These are phyloP conservation scores for Aspergillus ochraceoroseus DNA, from an alignment of 2,329 filamentous ascomycete genomes.

Conservation along the genomic window DNA sequence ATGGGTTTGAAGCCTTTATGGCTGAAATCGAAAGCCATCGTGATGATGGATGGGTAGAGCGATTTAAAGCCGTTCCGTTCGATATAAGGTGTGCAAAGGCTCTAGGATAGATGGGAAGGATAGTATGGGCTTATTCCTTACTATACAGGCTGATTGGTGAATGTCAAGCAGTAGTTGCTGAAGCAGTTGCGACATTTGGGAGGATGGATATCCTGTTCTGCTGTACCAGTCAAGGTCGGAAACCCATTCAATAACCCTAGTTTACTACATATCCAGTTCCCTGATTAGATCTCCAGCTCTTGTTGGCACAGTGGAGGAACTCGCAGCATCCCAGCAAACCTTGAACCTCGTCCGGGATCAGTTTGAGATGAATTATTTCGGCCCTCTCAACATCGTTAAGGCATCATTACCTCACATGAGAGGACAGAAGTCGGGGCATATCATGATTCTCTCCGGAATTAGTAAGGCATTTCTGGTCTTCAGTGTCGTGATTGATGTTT, in stretches of 20 bases:
- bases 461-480: constrained; percentile 43
- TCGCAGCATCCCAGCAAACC: constrained; percentile 67
- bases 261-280: neutral
- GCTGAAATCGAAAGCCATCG: constrained; percentile 56
- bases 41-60: constrained; percentile 73
- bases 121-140: constrained; percentile 14
- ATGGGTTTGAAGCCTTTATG: constrained; percentile 75
- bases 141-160: constrained; percentile 54
- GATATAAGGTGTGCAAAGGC: constrained; percentile 48
- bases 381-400: constrained; percentile 93
- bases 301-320: constrained; percentile 85
- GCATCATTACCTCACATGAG: constrained; percentile 76
- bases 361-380: constrained; percentile 93
- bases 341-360: constrained; percentile 79
- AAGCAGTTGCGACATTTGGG: constrained; percentile 78
- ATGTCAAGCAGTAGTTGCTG: constrained; percentile 80
- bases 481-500: neutral
- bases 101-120: neutral
- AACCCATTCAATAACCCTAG: neutral
- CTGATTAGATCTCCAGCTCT: constrained; percentile 54
- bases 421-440: constrained; percentile 75
- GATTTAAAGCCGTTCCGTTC: constrained; percentile 60
- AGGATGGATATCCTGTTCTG: constrained; percentile 86
- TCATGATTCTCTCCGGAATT: constrained; percentile 83
- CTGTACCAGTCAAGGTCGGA: constrained; percentile 75